Evolutionary conservation across 257 asterid genomes (phyloP).

Genomic region (Knoxia roxburghii): DNA sequence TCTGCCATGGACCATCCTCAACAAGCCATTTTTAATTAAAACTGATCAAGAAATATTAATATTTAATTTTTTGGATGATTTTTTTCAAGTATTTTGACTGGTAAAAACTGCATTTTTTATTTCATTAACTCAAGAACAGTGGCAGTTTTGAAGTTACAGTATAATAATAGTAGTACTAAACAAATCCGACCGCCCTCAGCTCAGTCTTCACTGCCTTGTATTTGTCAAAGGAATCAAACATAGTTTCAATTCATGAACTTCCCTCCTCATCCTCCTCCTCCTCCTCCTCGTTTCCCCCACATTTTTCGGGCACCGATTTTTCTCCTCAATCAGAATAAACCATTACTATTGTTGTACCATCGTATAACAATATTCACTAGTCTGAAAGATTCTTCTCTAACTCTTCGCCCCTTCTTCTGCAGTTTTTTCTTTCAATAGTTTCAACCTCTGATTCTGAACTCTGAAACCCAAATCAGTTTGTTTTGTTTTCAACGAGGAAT

Average conservation of each 20-base stretch:
- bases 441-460: neutral
- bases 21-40: too few relatives aligned
- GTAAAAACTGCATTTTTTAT: too few relatives aligned
- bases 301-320: constrained; percentile 35
- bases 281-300: constrained; percentile 16
- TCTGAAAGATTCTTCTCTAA: neutral
- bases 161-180: too few relatives aligned
- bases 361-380: neutral
- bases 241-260: constrained; percentile 27
- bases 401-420: neutral
- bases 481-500: constrained; percentile 23
- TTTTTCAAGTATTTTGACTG: too few relatives aligned
- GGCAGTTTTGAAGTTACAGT: too few relatives aligned
- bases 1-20: too few relatives aligned
- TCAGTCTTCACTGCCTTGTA: constrained; percentile 1
- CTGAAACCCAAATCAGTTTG: neutral
- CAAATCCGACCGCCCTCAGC: neutral
- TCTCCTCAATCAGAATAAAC: neutral
- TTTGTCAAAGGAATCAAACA: constrained; percentile 51
- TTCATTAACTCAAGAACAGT: too few relatives aligned
- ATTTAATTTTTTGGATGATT: too few relatives aligned
- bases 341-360: neutral
- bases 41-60: too few relatives aligned
- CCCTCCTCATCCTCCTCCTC: constrained; percentile 22
- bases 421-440: neutral